These are phyloP conservation scores for Aeminium ludgeri DNA, from an alignment of 495 filamentous ascomycete genomes.

Conservation along the genomic window DNA sequence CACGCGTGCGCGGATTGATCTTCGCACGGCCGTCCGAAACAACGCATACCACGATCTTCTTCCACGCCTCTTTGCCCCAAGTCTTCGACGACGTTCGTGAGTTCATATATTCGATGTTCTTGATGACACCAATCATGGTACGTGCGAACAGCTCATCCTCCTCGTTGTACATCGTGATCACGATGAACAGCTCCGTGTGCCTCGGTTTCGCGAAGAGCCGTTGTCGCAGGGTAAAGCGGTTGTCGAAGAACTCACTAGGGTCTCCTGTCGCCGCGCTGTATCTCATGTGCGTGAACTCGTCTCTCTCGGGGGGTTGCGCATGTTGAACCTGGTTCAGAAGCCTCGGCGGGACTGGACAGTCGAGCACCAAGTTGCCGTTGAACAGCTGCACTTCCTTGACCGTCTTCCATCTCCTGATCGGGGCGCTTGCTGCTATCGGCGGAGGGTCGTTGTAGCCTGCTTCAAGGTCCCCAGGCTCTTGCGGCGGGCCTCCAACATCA, in stretches of 20 bases:
- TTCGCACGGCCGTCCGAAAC: conserved; percentile 97
- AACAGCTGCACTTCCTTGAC: conserved; percentile 96
- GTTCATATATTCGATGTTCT: conserved; percentile 97
- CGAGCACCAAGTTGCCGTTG: conserved; percentile 90
- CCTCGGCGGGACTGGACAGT: conserved; percentile 87
- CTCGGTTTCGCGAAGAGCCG: conserved; percentile 83
- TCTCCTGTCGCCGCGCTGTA: conserved; percentile 97
- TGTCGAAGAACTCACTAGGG: conserved; percentile 65
- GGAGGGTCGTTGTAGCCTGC: conserved; percentile 21
- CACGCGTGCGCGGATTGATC: conserved; percentile 83
- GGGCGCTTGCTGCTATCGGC: conserved; percentile 37
- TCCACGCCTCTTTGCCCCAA: conserved; percentile 98
- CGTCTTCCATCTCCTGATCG: conserved; percentile 87
- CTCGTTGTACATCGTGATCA: conserved; percentile 98
- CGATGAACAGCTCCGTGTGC: conserved; percentile 94
- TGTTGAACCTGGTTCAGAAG: conserved; percentile 74
- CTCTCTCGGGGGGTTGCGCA: conserved; percentile 61
- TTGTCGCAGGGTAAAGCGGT: conserved; percentile 88
- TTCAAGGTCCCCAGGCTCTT: conserved; percentile 30
- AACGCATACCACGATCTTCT: conserved; percentile 97
- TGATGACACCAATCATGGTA: conserved; percentile 94
- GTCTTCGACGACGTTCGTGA: conserved; percentile 78
- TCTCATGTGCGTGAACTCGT: conserved; percentile 98
- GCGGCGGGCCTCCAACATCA: conserved; percentile 7
- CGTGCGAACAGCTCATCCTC: conserved; percentile 92